Evolutionary conservation across 345 rosid genomes (phyloP), one percentile per base, ranked within the genome.

Genomic region (Lumnitzera littorea): DNA sequence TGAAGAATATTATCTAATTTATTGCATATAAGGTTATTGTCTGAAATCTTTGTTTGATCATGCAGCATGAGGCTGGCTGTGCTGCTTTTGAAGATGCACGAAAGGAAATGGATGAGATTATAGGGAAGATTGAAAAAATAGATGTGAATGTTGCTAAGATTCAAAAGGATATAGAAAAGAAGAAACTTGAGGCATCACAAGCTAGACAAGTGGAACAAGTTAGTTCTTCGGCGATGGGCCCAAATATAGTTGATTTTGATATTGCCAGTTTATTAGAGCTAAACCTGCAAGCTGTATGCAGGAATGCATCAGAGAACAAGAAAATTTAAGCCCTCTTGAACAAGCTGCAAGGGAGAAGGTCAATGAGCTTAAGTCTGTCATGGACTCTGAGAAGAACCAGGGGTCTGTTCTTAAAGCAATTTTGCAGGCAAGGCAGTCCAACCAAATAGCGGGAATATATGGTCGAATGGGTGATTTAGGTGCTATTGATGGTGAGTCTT

Each of bases 401-500:
- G 96, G 96, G 64, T 84, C 91, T 63, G 91, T 94, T 73, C 64
- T 94, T 68, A 90, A 83, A 76, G 99, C 95, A 64, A 79, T 94
- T 63, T 69, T 89, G 76, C 80, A 78, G 61, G 97, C 95, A 36
- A 94, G 84, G 71, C 88, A 88, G 72, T 84, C 81, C 24, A 84
- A 80, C 63, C 78, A 75, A 78, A 90, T 94, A 70, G 87, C 77
- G 67, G 99, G 99, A 69, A 90, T 94, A 64, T 76, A 87, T 72
- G 99, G 99, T 53, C 82, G 97, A 62, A 82, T 94, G 99, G 99
- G 99, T 15, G 96, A 94, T 78, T 80, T 90, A 74, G 99, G 97
- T 62, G 99, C 99, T 65, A 90, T 94, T 78, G 97, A 94, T 66
- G 89, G 99, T 90, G 63, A 73, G 80, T 52, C 49, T 50, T 53